Conservation (phyloP, 1,284 basidiomycete genomes). For the Pholiota adiposa region DNA sequence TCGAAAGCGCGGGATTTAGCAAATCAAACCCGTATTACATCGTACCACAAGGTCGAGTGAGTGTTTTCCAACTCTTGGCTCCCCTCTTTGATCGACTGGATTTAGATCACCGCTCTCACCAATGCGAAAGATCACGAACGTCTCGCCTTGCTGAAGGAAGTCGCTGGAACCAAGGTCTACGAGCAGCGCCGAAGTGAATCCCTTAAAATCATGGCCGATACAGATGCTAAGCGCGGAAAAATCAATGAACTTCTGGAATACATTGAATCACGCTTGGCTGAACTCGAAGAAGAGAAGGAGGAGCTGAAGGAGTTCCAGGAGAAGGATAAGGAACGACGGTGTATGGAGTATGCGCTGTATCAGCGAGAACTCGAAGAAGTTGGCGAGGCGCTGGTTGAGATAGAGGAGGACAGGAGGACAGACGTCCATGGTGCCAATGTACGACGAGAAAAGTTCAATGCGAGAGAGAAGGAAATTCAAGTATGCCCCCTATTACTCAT, state of each 20-base stretch:
- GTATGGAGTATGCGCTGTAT: conserved; percentile 95
- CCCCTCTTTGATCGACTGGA: background rate
- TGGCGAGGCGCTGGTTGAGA: conserved; percentile 78
- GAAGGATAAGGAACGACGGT: conserved; percentile 93
- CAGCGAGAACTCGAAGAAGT: conserved; percentile 92
- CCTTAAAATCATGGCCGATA: conserved; percentile 95
- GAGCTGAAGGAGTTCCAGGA: conserved; percentile 97
- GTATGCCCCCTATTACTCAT: conserved; percentile 43
- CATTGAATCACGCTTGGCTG: conserved; percentile 88
- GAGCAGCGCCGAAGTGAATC: conserved; percentile 94
- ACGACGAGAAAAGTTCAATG: conserved; percentile 80
- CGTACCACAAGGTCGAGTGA: conserved; percentile 93
- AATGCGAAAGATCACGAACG: conserved; percentile 98
- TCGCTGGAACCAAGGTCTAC: conserved; percentile 98
- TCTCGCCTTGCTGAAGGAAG: conserved; percentile 93
- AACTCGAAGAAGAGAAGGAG: conserved; percentile 97
- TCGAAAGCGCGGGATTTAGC: conserved; percentile 96
- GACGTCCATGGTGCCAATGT: conserved; percentile 88
- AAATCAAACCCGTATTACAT: conserved; percentile 99
- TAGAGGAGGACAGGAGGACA: conserved; percentile 81
- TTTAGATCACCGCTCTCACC: conserved; percentile 92
- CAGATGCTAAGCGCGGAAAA: conserved; percentile 90
- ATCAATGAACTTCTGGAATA: conserved; percentile 90
- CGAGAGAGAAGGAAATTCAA: conserved; percentile 83
- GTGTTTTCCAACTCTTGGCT: conserved; percentile 31